phyloP scores from a whole-genome alignment of 345 rosid genomes.

The Salix purpurea region DNA sequence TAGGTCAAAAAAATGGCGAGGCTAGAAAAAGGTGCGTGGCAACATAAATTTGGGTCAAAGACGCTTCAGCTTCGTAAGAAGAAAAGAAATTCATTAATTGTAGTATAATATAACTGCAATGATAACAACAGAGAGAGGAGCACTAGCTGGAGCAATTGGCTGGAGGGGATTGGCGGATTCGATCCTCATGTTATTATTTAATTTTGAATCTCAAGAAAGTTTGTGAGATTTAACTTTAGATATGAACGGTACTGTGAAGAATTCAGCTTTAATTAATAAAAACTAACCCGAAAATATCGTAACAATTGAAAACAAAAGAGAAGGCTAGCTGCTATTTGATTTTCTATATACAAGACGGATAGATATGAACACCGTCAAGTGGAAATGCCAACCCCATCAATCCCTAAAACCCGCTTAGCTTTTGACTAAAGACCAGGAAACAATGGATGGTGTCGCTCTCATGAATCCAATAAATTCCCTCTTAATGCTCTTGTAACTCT shows the following conservation, averaged over 20 bases:
- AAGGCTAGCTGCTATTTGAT: background rate
- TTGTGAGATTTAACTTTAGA: background rate
- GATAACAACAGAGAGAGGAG: background rate
- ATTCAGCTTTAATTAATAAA: background rate
- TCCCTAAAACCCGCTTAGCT: conserved; percentile 21
- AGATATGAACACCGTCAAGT: conserved; percentile 10
- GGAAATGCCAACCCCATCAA: conserved; percentile 17
- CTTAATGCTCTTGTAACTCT: background rate
- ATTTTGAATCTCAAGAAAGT: background rate
- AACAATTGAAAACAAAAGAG: background rate
- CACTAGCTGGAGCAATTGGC: background rate
- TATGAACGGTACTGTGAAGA: background rate
- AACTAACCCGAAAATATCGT: background rate
- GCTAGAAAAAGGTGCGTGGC: background rate
- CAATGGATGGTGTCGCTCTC: conserved; percentile 2
- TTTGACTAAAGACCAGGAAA: conserved; percentile 12
- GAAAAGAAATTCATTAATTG: background rate
- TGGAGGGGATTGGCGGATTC: background rate
- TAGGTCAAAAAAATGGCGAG: background rate
- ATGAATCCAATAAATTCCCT: background rate
- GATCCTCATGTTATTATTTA: background rate
- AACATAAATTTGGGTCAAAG: conserved; percentile 44
- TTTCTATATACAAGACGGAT: background rate
- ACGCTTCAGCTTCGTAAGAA: conserved; percentile 34
- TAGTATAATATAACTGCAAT: background rate